Conservation (phyloP, 768 basidiomycete genomes). For the Lanmaoa rubissima region DNA sequence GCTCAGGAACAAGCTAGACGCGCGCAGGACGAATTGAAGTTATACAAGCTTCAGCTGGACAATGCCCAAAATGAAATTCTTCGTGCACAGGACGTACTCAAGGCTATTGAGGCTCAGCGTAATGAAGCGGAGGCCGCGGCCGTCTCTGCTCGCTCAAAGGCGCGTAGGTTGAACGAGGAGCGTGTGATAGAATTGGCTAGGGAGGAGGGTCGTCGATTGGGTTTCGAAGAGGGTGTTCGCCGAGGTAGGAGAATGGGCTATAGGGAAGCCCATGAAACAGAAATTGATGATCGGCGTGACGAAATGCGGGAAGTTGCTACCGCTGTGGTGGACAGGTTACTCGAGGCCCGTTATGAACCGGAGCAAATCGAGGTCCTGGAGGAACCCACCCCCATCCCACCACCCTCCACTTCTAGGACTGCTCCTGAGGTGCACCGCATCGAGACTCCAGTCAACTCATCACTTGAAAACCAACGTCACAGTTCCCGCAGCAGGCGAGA, state of each 20-base stretch:
- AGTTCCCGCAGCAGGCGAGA: conserved; percentile 21
- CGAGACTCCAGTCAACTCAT: conserved; percentile 14
- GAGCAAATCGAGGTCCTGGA: conserved; percentile 23
- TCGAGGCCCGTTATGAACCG: conserved; percentile 24
- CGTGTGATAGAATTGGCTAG: conserved; percentile 47
- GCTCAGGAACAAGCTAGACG: conserved; percentile 31
- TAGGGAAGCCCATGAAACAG: conserved; percentile 25
- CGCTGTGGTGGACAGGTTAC: conserved; percentile 21
- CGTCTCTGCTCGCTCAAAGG: conserved; percentile 42
- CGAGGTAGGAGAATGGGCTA: conserved; percentile 32
- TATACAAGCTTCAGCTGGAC: conserved; percentile 59
- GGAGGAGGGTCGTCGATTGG: conserved; percentile 52
- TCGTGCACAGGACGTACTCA: conserved; percentile 52
- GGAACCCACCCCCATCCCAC: conserved; percentile 14
- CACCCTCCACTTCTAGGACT: conserved; percentile 10
- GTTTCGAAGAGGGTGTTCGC: conserved; percentile 50
- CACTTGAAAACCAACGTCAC: conserved; percentile 18
- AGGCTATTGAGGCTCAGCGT: conserved; percentile 46
- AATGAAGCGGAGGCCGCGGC: conserved; percentile 49
- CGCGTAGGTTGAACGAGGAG: conserved; percentile 46
- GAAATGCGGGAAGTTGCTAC: conserved; percentile 21
- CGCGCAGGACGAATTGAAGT: conserved; percentile 46
- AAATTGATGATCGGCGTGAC: conserved; percentile 9
- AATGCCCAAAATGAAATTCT: conserved; percentile 58
- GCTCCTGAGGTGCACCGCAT: conserved; percentile 30